Percentiles rank a stretch among this genome's conserved stretches.
Evolutionary conservation across 139 green algal species (phyloP).

Genomic region (Tetraselmis striata): DNA sequence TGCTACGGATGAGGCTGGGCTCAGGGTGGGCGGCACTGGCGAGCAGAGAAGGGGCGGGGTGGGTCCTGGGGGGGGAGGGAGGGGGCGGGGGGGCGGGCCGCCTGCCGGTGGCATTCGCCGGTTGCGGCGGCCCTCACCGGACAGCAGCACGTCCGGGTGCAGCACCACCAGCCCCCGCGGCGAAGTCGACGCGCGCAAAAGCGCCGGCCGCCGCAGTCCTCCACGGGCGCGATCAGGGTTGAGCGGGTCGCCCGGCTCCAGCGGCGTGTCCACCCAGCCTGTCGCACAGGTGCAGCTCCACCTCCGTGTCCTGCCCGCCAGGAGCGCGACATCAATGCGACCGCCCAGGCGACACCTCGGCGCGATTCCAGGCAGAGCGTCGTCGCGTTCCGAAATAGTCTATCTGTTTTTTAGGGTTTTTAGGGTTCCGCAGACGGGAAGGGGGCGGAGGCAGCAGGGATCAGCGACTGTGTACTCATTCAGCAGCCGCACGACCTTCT

Average conservation of each 20-base stretch:
- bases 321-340: background rate
- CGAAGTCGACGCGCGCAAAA: conserved; percentile 8
- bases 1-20: too few species aligned
- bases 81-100: too few species aligned
- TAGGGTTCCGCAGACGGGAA: too few species aligned
- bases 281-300: conserved; percentile 43
- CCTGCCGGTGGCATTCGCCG: too few species aligned
- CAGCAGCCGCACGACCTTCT: conserved; percentile 37
- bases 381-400: too few species aligned
- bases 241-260: conserved; percentile 43
- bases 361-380: too few species aligned
- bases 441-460: too few species aligned
- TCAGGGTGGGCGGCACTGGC: too few species aligned
- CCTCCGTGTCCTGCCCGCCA: conserved; percentile 28
- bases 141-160: conserved; percentile 74
- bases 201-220: conserved; percentile 16
- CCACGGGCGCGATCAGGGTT: conserved; percentile 46
- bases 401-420: too few species aligned
- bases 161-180: conserved; percentile 48
- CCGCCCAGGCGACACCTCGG: too few species aligned
- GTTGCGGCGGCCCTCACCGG: too few species aligned
- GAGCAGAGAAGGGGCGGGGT: background rate
- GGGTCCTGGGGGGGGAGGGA: background rate
- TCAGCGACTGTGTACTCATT: conserved; percentile 39
- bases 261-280: conserved; percentile 45